phyloP scores from a whole-genome alignment of 1,284 basidiomycete genomes.

The Sporisorium reilianum region DNA sequence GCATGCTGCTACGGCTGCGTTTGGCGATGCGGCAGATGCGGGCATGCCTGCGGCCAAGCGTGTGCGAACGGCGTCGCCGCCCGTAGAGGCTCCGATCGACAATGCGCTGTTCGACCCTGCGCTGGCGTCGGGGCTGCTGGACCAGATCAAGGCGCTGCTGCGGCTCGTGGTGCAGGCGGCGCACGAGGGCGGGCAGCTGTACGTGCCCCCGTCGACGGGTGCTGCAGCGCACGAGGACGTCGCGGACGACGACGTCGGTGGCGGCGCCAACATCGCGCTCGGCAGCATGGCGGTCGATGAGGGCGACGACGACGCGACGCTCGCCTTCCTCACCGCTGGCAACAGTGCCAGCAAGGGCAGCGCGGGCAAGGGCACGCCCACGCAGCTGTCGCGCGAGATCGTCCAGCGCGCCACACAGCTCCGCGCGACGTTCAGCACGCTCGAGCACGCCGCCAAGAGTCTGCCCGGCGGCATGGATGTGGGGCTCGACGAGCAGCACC shows the following conservation, averaged over 20 bases:
- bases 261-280: constrained; percentile 27
- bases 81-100: neutral
- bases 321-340: constrained; percentile 35
- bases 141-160: constrained; percentile 34
- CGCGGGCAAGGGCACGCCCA: constrained; percentile 18
- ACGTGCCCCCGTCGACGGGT: constrained; percentile 10
- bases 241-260: constrained; percentile 12
- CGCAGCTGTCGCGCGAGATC: constrained; percentile 29
- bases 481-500: constrained; percentile 21
- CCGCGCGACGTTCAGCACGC: constrained; percentile 8
- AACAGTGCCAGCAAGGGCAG: neutral
- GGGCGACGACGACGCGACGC: constrained; percentile 37
- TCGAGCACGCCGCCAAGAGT: constrained; percentile 24
- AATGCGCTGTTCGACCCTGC: constrained; percentile 35
- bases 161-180: constrained; percentile 21
- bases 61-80: neutral
- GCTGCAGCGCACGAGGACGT: no score
- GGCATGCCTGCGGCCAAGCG: constrained; percentile 29
- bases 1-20: constrained; percentile 14
- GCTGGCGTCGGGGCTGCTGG: constrained; percentile 15
- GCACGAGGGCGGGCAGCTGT: constrained; percentile 17
- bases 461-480: constrained; percentile 35
- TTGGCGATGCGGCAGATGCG: constrained; percentile 13
- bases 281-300: constrained; percentile 44
- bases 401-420: constrained; percentile 24